Evolutionary conservation across 2,329 filamentous ascomycete genomes (phyloP).

Genomic region (Cladophialophora bantiana): DNA sequence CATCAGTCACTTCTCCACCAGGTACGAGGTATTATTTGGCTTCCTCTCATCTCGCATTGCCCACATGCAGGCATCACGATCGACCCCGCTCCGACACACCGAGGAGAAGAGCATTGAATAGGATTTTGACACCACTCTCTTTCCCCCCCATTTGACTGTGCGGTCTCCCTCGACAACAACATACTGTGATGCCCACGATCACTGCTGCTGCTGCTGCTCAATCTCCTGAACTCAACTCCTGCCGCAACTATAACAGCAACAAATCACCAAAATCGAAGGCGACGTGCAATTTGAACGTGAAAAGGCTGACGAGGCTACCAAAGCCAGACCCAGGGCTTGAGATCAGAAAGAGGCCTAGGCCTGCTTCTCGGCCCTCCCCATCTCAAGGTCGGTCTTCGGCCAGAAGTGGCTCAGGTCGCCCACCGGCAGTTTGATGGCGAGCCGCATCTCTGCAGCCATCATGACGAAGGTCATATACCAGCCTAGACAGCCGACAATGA

Average conservation of each 20-base stretch:
- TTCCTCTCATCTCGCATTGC: too few relatives aligned
- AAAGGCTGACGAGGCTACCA: background rate
- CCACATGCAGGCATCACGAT: too few relatives aligned
- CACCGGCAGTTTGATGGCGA: slow-evolving; percentile 37
- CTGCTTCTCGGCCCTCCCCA: slow-evolving; percentile 35
- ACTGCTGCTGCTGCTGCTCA: background rate
- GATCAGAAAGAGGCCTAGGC: slow-evolving; percentile 11
- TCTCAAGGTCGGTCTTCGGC: slow-evolving; percentile 36
- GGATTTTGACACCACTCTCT: background rate
- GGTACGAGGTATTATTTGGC: too few relatives aligned
- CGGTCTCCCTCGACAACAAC: background rate
- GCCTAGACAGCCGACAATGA: slow-evolving; percentile 36
- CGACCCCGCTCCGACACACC: background rate
- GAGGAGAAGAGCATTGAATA: background rate
- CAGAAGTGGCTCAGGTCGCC: slow-evolving; percentile 39
- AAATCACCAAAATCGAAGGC: background rate
- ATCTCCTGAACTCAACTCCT: background rate
- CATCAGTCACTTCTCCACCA: too few relatives aligned
- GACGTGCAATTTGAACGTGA: background rate
- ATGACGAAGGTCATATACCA: slow-evolving; percentile 41
- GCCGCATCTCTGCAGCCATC: slow-evolving; percentile 40
- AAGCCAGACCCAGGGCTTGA: background rate
- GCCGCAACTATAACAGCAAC: background rate
- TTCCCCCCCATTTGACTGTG: background rate
- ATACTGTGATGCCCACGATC: background rate